Percentiles rank a stretch among this genome's conserved stretches.
Evolutionary conservation across 345 rosid species (phyloP).

Genomic region (Arabis alpina): DNA sequence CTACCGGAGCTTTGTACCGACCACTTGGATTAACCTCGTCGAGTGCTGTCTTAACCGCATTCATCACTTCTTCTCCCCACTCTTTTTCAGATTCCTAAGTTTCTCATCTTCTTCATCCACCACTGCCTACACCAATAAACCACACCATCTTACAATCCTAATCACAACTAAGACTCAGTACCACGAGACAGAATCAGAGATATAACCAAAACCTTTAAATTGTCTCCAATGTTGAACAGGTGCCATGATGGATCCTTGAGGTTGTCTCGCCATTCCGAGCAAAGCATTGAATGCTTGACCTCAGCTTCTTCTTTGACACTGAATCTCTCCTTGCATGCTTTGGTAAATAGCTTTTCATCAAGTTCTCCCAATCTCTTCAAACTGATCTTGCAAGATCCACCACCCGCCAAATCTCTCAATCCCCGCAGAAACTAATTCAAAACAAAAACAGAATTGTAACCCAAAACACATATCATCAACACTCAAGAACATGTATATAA

Average conservation of each 20-base stretch:
- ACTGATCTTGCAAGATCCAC: slow-evolving; percentile 48
- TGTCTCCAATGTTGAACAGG: slow-evolving; percentile 55
- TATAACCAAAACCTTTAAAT: slow-evolving; percentile 16
- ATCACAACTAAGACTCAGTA: neutral
- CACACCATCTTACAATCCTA: neutral
- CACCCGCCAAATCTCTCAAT: slow-evolving; percentile 47
- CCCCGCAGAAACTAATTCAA: slow-evolving; percentile 43
- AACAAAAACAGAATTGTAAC: no score
- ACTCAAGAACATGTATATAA: slow-evolving; percentile 25
- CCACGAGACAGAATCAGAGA: slow-evolving; percentile 6
- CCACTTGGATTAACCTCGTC: slow-evolving; percentile 82
- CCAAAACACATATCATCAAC: neutral
- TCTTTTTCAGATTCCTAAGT: slow-evolving; percentile 56
- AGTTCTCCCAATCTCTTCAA: slow-evolving; percentile 85
- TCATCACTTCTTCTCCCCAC: slow-evolving; percentile 62
- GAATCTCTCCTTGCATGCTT: slow-evolving; percentile 60
- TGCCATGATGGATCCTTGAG: slow-evolving; percentile 66
- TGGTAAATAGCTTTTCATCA: slow-evolving; percentile 57
- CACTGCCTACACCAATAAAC: slow-evolving; percentile 58
- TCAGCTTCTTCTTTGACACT: slow-evolving; percentile 50
- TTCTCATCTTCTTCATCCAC: slow-evolving; percentile 73
- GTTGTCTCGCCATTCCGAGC: slow-evolving; percentile 74
- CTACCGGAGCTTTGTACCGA: neutral
- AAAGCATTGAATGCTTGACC: slow-evolving; percentile 52
- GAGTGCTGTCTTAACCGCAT: slow-evolving; percentile 63